Evolutionary conservation across 345 rosid species (phyloP), one percentile per base, ranked within the genome.

Genomic region (Hibiscus trionum): DNA sequence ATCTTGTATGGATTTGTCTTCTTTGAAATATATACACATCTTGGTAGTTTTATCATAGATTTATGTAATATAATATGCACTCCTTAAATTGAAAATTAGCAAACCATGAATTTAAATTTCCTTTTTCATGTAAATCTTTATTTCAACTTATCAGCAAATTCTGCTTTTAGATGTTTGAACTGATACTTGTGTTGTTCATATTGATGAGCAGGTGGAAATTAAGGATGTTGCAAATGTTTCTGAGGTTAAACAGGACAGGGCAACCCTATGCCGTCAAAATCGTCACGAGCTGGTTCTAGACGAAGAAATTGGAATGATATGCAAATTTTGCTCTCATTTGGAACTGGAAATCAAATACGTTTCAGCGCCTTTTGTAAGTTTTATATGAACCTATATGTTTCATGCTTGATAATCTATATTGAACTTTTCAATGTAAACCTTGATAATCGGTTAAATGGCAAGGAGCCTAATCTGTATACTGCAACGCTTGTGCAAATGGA

Each of bases 261-360:
- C 21, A 50, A 16, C 17, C 19, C 71, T 11, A 16, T 86, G 92
- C 76, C 11, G 29, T 29, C 81, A 55, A n/a, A 89, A 85, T 76
- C 68, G 69, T 5, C 96, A 90, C 77, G 58, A 76, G 1, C 60
- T 82, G 24, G 42, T 82, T 11, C 84, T 82, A 44, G 85, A 90
- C 59, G 88, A 88, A 17, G 88, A 88, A 69, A 75, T 84, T 52
- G 96, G 96, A 31, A 14, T 84, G 39, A 66, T 19, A 29, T 90
- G 96, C 84, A 56, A 66, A 75, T 55, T 70, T 46, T 90, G 93
- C 76, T 69, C 75, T 19, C 61, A 60, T 71, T 83, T 90, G 4
- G n/a, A 71, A 11, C 26, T 74, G 44, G 92, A 89, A 76, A 86
- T 86, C 19, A 81, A 29, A 81, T 61, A 83, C 61, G 24, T 56